These are phyloP conservation scores for Ogataea polymorpha DNA, from an alignment of 805 yeast genomes.

Conservation along the genomic window DNA sequence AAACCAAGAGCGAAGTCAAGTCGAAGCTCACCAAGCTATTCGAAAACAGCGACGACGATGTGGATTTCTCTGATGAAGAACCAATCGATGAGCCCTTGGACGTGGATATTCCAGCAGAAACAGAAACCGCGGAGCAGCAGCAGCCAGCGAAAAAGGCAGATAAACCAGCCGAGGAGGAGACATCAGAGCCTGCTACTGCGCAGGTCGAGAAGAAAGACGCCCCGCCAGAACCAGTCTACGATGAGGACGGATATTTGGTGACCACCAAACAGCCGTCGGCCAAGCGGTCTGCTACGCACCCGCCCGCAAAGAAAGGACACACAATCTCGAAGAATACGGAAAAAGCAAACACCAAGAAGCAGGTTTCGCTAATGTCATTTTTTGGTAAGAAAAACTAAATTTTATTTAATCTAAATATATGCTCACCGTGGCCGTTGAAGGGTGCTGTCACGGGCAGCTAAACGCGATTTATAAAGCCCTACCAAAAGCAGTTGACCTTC, in stretches of 20 bases:
- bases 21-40: constrained; percentile 21
- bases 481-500: constrained; percentile 44
- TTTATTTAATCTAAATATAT: constrained; percentile 1
- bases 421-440: constrained; percentile 65
- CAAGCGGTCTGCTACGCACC: constrained; percentile 12
- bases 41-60: constrained; percentile 23
- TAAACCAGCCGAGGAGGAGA: no score
- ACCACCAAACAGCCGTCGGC: constrained; percentile 12
- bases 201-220: not conserved
- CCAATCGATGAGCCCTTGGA: constrained; percentile 1
- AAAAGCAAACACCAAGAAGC: constrained; percentile 17
- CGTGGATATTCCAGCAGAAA: constrained; percentile 2
- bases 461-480: constrained; percentile 47
- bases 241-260: constrained; percentile 32
- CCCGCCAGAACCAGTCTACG: constrained; percentile 19
- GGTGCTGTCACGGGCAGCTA: constrained; percentile 87
- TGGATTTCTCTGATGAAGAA: not conserved
- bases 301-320: constrained; percentile 13
- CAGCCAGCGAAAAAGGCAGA: constrained; percentile 1
- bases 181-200: not conserved
- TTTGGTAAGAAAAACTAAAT: constrained; percentile 28
- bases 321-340: constrained; percentile 10
- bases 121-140: not conserved
- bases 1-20: constrained; percentile 16
- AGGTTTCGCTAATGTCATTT: constrained; percentile 32